Conservation (phyloP, 768 basidiomycete species). For the Lactarius quietus region DNA sequence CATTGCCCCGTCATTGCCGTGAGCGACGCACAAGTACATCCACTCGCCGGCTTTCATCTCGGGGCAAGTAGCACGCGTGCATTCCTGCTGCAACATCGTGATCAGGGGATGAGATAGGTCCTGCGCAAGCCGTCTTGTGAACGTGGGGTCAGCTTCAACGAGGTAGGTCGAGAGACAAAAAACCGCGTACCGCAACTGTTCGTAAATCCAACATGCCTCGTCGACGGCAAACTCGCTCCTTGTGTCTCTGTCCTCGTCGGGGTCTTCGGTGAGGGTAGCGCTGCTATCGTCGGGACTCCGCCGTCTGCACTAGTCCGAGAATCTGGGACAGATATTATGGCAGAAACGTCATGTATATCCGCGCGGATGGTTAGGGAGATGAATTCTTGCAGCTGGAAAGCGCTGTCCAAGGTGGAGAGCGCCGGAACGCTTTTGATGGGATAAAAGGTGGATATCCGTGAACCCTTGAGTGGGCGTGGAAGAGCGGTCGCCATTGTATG, state of each 20-base stretch:
- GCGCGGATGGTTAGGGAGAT: constrained; percentile 81
- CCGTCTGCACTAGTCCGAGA: constrained; percentile 26
- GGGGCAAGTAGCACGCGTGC: constrained; percentile 81
- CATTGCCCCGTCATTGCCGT: constrained; percentile 84
- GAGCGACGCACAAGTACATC: constrained; percentile 94
- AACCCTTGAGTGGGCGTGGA: constrained; percentile 71
- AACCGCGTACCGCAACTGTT: constrained; percentile 48
- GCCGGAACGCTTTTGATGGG: constrained; percentile 68
- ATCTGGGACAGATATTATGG: constrained; percentile 71
- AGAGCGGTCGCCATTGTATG: constrained; percentile 32
- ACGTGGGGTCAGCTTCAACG: neutral
- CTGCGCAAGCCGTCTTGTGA: constrained; percentile 73
- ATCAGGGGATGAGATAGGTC: constrained; percentile 85
- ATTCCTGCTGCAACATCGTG: constrained; percentile 81
- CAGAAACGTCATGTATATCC: constrained; percentile 85
- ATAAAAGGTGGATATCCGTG: constrained; percentile 76
- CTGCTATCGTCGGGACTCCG: constrained; percentile 24
- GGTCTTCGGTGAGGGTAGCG: constrained; percentile 31
- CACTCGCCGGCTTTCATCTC: constrained; percentile 99
- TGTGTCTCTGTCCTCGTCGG: constrained; percentile 34
- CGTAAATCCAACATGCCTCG: constrained; percentile 82
- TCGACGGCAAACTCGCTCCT: constrained; percentile 61
- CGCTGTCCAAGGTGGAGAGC: constrained; percentile 76
- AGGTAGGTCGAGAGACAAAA: neutral
- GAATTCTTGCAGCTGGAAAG: constrained; percentile 94